phyloP scores from a whole-genome alignment of 2,329 filamentous ascomycete species.

The Chlorencoelia australis region DNA sequence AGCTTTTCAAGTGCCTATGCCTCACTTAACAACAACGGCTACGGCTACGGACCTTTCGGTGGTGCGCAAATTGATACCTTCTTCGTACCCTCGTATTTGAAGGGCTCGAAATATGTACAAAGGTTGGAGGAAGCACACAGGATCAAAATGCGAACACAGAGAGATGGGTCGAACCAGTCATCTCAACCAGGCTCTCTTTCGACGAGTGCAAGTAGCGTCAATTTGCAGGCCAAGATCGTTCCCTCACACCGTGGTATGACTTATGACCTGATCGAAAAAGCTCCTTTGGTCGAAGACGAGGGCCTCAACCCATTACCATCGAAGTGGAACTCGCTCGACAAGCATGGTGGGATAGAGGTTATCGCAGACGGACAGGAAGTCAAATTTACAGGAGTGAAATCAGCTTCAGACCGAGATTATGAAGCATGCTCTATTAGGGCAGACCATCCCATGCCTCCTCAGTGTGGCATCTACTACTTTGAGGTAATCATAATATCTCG shows the following conservation, averaged over 20 bases:
- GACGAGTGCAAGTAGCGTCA: conserved; percentile 44
- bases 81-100: conserved; percentile 78
- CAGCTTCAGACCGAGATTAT: conserved; percentile 43
- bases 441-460: conserved; percentile 75
- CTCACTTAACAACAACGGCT: conserved; percentile 22
- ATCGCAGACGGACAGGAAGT: conserved; percentile 65
- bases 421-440: conserved; percentile 78
- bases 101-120: conserved; percentile 66
- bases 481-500: conserved; percentile 60
- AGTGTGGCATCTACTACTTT: conserved; percentile 92
- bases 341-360: conserved; percentile 63
- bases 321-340: conserved; percentile 74
- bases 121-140: conserved; percentile 62
- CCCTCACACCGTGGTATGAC: conserved; percentile 66
- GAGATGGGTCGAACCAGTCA: conserved; percentile 33
- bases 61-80: conserved; percentile 37
- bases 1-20: conserved; percentile 27
- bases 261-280: conserved; percentile 75
- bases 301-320: conserved; percentile 62
- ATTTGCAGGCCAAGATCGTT: conserved; percentile 45
- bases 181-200: conserved; percentile 38
- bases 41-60: conserved; percentile 16
- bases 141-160: conserved; percentile 43
- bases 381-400: conserved; percentile 41
- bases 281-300: conserved; percentile 50